A percentile compares a stretch with the other conserved stretches of the same genome.
phyloP scores from a whole-genome alignment of 2,329 filamentous ascomycete species.

The Orbilia blumenaviensis region DNA sequence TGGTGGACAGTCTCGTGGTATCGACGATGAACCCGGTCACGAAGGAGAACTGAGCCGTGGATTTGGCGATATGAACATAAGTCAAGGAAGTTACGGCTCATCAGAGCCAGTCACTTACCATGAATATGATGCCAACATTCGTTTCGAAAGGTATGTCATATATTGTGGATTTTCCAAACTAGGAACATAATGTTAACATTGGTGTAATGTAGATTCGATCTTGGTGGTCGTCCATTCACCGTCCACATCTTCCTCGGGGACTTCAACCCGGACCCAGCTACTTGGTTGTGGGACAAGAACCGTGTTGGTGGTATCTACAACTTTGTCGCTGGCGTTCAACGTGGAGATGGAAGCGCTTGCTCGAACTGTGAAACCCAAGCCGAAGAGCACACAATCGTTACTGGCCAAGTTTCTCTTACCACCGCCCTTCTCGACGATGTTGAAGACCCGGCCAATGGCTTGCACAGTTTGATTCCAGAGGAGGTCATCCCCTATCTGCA shows the following conservation, averaged over 20 bases:
- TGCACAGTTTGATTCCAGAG: slow-evolving; percentile 58
- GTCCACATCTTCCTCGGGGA: slow-evolving; percentile 61
- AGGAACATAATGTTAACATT: background rate
- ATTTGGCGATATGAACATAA: slow-evolving; percentile 38
- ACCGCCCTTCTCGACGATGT: slow-evolving; percentile 60
- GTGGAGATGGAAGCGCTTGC: slow-evolving; percentile 29
- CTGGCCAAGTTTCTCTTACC: slow-evolving; percentile 62
- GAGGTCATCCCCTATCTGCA: slow-evolving; percentile 59
- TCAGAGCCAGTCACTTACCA: slow-evolving; percentile 55
- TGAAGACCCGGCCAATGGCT: slow-evolving; percentile 56
- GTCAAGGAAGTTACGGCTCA: background rate
- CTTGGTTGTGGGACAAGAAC: slow-evolving; percentile 61
- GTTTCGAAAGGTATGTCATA: slow-evolving; percentile 58
- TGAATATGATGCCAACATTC: slow-evolving; percentile 61
- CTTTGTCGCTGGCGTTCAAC: slow-evolving; percentile 58
- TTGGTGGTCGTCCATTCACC: slow-evolving; percentile 59
- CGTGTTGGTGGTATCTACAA: slow-evolving; percentile 62
- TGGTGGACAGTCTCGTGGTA: slow-evolving; percentile 18
- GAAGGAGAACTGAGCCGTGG: slow-evolving; percentile 44
- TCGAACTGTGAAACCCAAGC: slow-evolving; percentile 56
- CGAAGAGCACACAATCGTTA: slow-evolving; percentile 59
- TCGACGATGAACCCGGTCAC: slow-evolving; percentile 30
- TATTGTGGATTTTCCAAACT: background rate
- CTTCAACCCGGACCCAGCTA: slow-evolving; percentile 58
- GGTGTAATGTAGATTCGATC: slow-evolving; percentile 40